Base-by-base conservation (phyloP, 352 stramenopile genomes). In the Saprolegnia parasitica region DNA sequence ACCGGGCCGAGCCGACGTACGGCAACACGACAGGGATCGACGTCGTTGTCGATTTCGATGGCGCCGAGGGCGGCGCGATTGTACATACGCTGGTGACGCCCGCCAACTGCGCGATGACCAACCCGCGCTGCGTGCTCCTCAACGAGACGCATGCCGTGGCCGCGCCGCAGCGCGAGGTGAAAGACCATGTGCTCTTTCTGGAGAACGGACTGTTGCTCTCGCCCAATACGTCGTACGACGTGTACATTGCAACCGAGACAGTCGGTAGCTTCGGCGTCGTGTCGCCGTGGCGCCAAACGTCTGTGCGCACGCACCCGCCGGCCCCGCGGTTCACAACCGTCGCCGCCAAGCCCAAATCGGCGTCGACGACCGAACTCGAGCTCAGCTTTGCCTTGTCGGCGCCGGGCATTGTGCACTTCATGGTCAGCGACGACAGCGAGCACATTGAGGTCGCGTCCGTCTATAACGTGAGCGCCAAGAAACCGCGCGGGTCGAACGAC, bases 391-490 rank as follows among this genome's bases (percentile, higher is more conserved):
- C 78, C 32, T 73, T 94, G 21, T 77, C 84, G 37, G 73, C 76
- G 26, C 80, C 81, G 0, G 81, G 86, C 15, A 79, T 91, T 75
- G 77, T 91, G 4, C 86, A 94, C 65, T 94, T 81, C 71, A 83
- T 94, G 75, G 62, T 83, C 0, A 84, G 83, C 5, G 63, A 78
- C 23, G 45, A 70, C 21, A 79, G 76, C 0, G 78, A 72, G 4
- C 90, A 94, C 52, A 49, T 74, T 0, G 84, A 91, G 8, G 61
- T 73, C 52, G 83, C 83, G 6, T 94, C 86, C 0, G 75, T 82
- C 1, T 81, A 89, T 72, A 94, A 94, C 72, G 74, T 94, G 56
- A 94, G 83, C 55, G 78, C 74, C 58, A 91, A 88, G 54, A 67
- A 74, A 3, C 68, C 73, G 21, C 71, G 71, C 13, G 73, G 67